Evolutionary conservation across 83 land plant species (phyloP), one percentile per base, ranked within the genome.

Genomic region (Isoetes engelmannii): DNA sequence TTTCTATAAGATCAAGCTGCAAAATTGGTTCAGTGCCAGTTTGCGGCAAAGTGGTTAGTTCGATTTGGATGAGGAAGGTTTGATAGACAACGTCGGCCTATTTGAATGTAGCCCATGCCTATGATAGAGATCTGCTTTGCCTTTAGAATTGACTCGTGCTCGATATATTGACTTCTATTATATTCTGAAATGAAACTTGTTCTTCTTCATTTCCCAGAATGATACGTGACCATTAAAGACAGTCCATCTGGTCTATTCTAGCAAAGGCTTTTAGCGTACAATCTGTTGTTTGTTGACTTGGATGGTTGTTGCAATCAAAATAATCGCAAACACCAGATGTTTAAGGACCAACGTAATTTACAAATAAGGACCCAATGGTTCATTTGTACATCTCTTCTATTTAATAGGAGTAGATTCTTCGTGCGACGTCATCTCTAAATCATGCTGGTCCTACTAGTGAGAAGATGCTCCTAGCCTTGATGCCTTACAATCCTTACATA

Each of bases 201-300:
- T 19, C 37, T 6, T 61, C 68, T 72, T 66, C 3, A 17, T 17
- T 51, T 51, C 44, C 21, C 50, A 3, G 49, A 73, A 15, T 92
- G 98, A 96, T 81, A n/a, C n/a, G 92, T 81, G 89, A 90, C 56
- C 98, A 92, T 68, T 92, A 96, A 96, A 92, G 83, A 66, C 98
- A 87, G 69, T 85, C 86, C 73, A 86, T 92, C 48, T 92, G 96
- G 96, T 87, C 85, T 67, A 56, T 79, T 53, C 84, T 87, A 47
- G 83, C 82, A 7, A 48, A 62, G 48, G 98, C 87, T 46, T 12
- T 82, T 51, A 46, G 72, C 37, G 76, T 92, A 1, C 50, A 64
- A 45, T 63, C 74, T 5, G 73, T 77, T 54, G 82, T 77, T 74
- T 46, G 74, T 89, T 54, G 71, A 55, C 37, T 0, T 28, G 37